These are phyloP conservation scores for Apiotrichum mycotoxinovorans DNA, from an alignment of 1,284 basidiomycete species.

Conservation along the genomic window DNA sequence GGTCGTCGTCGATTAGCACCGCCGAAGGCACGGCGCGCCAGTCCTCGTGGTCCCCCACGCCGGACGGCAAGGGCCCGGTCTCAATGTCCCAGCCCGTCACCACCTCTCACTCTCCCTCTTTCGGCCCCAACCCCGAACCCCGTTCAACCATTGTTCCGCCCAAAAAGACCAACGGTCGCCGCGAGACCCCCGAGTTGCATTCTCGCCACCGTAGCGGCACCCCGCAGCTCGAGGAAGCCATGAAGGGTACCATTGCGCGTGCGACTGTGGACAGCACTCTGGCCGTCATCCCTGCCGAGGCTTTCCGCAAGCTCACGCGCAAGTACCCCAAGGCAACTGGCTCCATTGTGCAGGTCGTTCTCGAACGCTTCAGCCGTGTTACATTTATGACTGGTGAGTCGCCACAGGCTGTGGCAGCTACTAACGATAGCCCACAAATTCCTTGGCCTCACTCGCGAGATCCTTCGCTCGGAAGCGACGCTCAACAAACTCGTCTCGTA, in stretches of 20 bases:
- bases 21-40: conserved; percentile 9
- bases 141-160: not conserved
- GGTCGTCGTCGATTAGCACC: conserved; percentile 6
- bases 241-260: conserved; percentile 64
- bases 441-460: conserved; percentile 89
- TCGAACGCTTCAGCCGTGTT: conserved; percentile 92
- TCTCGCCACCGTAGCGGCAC: not conserved
- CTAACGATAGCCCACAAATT: conserved; percentile 73
- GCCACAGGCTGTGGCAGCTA: conserved; percentile 42
- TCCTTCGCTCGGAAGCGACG: conserved; percentile 90
- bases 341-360: conserved; percentile 67
- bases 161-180: not conserved
- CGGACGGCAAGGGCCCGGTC: not conserved
- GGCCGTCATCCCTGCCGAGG: conserved; percentile 98
- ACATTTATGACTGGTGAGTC: conserved; percentile 67
- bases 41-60: not conserved
- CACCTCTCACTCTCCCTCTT: not conserved
- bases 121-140: not conserved
- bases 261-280: conserved; percentile 92
- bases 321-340: conserved; percentile 96
- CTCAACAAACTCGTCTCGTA: conserved; percentile 96
- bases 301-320: conserved; percentile 75
- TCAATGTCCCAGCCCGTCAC: conserved; percentile 2
- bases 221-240: conserved; percentile 11
- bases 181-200: not conserved